Conservation (phyloP, 1,284 basidiomycete species). For the Neotropicomus parvogracilis region DNA sequence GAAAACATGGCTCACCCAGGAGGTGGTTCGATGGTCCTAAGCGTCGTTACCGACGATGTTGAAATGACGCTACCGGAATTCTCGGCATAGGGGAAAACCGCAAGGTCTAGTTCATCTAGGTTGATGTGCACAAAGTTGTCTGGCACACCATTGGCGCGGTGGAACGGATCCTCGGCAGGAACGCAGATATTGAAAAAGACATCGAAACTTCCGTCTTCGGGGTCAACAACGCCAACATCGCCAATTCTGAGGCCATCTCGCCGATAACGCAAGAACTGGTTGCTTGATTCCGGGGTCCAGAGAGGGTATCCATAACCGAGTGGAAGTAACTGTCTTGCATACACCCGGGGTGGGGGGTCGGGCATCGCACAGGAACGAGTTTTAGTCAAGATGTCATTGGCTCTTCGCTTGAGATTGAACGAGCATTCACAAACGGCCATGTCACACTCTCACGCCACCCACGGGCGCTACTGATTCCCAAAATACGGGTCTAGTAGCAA, state of each 20-base stretch:
- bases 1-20: neutral
- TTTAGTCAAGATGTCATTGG: no score
- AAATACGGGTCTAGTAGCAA: no score
- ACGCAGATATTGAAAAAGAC: slow-evolving; percentile 31
- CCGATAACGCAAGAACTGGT: slow-evolving; percentile 9
- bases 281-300: slow-evolving; percentile 24
- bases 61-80: neutral
- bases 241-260: slow-evolving; percentile 23
- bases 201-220: slow-evolving; percentile 25
- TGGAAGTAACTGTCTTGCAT: neutral
- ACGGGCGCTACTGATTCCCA: no score
- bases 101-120: neutral
- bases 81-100: neutral
- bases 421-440: no score
- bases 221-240: slow-evolving; percentile 22
- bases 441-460: no score
- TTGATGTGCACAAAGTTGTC: neutral
- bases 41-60: neutral
- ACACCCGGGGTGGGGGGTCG: slow-evolving; percentile 11
- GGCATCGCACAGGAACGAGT: no score
- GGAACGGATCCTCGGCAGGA: slow-evolving; percentile 13
- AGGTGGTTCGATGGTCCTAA: neutral
- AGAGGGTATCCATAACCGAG: neutral
- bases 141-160: slow-evolving; percentile 3
- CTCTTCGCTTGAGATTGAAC: no score